These are phyloP conservation scores for Aspergillus ruber DNA, from an alignment of 2,329 filamentous ascomycete genomes.

Conservation along the genomic window DNA sequence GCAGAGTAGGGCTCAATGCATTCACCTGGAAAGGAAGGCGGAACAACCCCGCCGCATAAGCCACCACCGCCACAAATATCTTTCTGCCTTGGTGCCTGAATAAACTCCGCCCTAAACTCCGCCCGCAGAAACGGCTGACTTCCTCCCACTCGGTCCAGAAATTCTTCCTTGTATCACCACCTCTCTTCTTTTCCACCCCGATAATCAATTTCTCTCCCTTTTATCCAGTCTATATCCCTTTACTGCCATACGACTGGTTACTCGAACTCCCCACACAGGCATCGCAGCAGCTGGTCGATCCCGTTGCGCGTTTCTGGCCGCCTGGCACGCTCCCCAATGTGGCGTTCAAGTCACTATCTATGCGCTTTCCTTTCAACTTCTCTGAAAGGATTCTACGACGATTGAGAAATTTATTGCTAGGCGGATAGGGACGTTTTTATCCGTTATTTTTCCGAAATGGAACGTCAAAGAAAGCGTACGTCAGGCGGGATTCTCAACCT, in stretches of 20 bases:
- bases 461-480: constrained; percentile 46
- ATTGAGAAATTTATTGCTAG: constrained; percentile 17
- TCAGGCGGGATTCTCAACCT: not conserved
- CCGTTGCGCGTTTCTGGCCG: not conserved
- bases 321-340: constrained; percentile 26
- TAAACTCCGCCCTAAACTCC: constrained; percentile 10
- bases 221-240: constrained; percentile 15
- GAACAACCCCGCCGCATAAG: too few species aligned
- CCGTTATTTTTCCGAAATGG: constrained; percentile 32
- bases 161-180: constrained; percentile 21
- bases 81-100: not conserved
- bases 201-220: constrained; percentile 6
- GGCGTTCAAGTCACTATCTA: constrained; percentile 28
- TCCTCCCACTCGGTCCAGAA: constrained; percentile 21
- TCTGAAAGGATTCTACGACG: constrained; percentile 30
- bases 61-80: too few species aligned
- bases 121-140: constrained; percentile 26
- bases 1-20: too few species aligned
- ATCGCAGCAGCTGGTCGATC: not conserved
- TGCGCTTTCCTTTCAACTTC: constrained; percentile 29
- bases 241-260: not conserved
- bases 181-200: constrained; percentile 33
- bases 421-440: not conserved
- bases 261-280: constrained; percentile 3
- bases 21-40: too few species aligned